phyloP scores from a whole-genome alignment of 805 yeast species.

The Nakazawaea wyomingensis region DNA sequence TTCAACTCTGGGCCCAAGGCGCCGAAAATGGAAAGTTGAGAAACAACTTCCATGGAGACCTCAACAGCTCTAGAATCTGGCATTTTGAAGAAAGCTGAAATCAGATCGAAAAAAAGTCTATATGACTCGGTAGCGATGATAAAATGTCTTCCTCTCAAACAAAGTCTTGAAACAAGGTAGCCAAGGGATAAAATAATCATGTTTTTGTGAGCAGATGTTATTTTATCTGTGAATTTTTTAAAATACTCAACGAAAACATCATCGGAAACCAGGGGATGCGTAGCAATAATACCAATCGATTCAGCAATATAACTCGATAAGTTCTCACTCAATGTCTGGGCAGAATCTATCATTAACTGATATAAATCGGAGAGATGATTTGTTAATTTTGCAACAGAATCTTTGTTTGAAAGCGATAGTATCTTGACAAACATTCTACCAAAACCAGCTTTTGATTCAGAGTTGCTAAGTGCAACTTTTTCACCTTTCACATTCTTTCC shows the following conservation, averaged over 20 bases:
- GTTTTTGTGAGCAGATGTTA: constrained; percentile 10
- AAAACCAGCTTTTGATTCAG: constrained; percentile 6
- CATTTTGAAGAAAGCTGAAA: constrained; percentile 16
- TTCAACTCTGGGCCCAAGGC: constrained; percentile 32
- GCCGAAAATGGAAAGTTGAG: constrained; percentile 43
- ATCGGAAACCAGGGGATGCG: constrained; percentile 30
- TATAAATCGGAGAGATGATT: constrained; percentile 15
- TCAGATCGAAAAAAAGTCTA: constrained; percentile 12
- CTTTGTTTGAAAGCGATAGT: constrained; percentile 21
- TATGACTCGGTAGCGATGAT: constrained; percentile 15
- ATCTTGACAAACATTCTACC: constrained; percentile 22
- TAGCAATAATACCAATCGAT: constrained; percentile 28
- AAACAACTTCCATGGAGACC: constrained; percentile 32
- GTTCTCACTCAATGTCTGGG: constrained; percentile 21
- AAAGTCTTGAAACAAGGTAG: constrained; percentile 42
- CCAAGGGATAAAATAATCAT: constrained; percentile 31
- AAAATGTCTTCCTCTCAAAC: constrained; percentile 26
- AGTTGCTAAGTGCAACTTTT: constrained; percentile 7
- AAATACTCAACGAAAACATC: constrained; percentile 11
- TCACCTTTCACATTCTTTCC: constrained; percentile 19
- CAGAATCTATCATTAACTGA: constrained; percentile 11
- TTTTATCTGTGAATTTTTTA: constrained; percentile 10
- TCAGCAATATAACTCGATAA: constrained; percentile 18
- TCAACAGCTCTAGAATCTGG: constrained; percentile 22
- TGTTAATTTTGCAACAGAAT: constrained; percentile 15